Percentiles rank a stretch among this genome's conserved stretches.
phyloP scores from a whole-genome alignment of 2,329 filamentous ascomycete species.

The Ceratocystis albifundus region DNA sequence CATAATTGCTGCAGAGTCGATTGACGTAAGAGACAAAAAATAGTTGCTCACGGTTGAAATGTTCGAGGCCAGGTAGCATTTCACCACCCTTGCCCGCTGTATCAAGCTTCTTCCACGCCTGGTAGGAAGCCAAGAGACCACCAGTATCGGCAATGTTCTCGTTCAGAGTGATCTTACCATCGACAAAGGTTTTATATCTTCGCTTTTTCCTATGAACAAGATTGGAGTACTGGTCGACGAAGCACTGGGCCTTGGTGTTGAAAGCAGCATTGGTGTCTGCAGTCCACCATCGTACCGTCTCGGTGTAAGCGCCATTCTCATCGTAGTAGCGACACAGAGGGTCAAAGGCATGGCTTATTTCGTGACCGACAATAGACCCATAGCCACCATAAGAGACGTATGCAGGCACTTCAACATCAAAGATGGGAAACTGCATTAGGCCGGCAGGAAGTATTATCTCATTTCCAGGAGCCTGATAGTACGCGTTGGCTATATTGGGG shows the following conservation, averaged over 20 bases:
- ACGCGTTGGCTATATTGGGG: conserved; percentile 52
- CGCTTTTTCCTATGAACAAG: neutral
- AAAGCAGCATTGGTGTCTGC: conserved; percentile 48
- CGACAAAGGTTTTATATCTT: conserved; percentile 45
- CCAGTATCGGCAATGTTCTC: conserved; percentile 65
- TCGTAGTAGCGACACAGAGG: conserved; percentile 54
- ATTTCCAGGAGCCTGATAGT: conserved; percentile 53
- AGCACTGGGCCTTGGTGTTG: conserved; percentile 49
- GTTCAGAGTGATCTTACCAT: conserved; percentile 51
- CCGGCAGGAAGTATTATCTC: conserved; percentile 59
- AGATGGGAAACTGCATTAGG: conserved; percentile 58
- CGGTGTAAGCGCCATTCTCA: conserved; percentile 50
- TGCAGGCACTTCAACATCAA: conserved; percentile 49
- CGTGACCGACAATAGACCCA: conserved; percentile 55
- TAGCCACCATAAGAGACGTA: conserved; percentile 61
- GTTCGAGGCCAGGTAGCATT: conserved; percentile 48
- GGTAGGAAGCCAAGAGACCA: conserved; percentile 50
- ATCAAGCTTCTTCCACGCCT: conserved; percentile 52
- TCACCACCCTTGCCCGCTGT: conserved; percentile 37
- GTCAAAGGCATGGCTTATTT: conserved; percentile 60
- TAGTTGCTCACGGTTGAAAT: conserved; percentile 55
- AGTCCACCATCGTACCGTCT: conserved; percentile 47
- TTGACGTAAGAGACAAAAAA: conserved; percentile 57
- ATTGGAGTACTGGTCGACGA: conserved; percentile 51
- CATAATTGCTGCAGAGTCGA: conserved; percentile 55